These are phyloP conservation scores for Mariannaea elegans DNA, from an alignment of 2,329 filamentous ascomycete genomes.

Conservation along the genomic window DNA sequence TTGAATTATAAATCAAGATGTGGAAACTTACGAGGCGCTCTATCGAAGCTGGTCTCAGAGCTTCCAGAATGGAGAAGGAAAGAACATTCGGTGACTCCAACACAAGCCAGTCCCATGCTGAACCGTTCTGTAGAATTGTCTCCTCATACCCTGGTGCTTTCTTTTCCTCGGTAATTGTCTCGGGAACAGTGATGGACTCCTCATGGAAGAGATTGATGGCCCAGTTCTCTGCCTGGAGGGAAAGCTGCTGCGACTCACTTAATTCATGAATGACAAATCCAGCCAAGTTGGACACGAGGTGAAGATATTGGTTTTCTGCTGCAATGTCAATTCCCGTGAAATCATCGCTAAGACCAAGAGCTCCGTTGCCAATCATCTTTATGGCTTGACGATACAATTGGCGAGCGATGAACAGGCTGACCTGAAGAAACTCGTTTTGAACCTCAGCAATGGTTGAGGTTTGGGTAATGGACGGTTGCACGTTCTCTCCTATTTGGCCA, in stretches of 20 bases:
- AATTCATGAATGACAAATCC: slow-evolving; percentile 50
- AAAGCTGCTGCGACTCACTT: slow-evolving; percentile 47
- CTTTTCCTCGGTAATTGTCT: slow-evolving; percentile 17
- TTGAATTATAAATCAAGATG: not conserved
- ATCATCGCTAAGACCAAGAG: slow-evolving; percentile 45
- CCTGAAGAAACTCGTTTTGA: slow-evolving; percentile 50
- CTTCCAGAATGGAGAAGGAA: slow-evolving; percentile 50
- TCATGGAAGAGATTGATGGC: slow-evolving; percentile 50
- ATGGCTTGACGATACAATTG: slow-evolving; percentile 54
- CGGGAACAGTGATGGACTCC: slow-evolving; percentile 36
- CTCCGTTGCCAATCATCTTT: slow-evolving; percentile 32
- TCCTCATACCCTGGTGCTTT: not conserved
- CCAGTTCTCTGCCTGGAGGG: slow-evolving; percentile 44
- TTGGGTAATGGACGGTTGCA: slow-evolving; percentile 3
- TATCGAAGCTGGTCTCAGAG: slow-evolving; percentile 46
- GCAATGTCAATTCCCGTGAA: slow-evolving; percentile 40
- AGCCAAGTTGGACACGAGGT: slow-evolving; percentile 48
- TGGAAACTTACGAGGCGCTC: slow-evolving; percentile 45
- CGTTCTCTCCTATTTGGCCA: slow-evolving; percentile 25
- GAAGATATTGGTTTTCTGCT: slow-evolving; percentile 47
- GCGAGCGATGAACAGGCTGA: slow-evolving; percentile 49
- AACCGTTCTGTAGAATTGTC: slow-evolving; percentile 21
- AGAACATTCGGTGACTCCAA: slow-evolving; percentile 45
- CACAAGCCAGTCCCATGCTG: slow-evolving; percentile 46
- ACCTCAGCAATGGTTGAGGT: slow-evolving; percentile 40